Evolutionary conservation across 805 yeast species (phyloP), one percentile per base, ranked within the genome.

Genomic region (Saccharomycopsis fermentans): DNA sequence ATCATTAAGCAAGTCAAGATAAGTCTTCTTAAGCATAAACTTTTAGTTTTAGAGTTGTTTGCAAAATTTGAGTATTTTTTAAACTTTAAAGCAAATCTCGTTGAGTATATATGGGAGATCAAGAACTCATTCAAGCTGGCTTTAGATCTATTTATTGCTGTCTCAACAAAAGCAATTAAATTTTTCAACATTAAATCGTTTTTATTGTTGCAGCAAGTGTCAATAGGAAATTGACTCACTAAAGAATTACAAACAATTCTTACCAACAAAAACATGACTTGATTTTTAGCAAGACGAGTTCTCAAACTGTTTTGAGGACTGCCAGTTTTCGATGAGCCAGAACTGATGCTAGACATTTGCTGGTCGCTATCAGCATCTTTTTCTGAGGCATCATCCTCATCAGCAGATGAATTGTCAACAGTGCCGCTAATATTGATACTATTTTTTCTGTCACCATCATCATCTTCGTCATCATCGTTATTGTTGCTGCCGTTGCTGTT

Each of bases 181-280:
- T 61, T 61, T 40, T 58, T 59, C 35, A 61, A 43, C 52, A 61
- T 61, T 39, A 59, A 52, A 17, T 59, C 57, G 51, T 61, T 61
- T 43, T 52, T 48, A 48, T 59, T 55, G 39, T 61, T 61, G 47
- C 63, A 61, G 36, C 63, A 61, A 39, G 59, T 59, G 39, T 61
- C 63, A 29, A 61, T 54, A 9, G 63, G 63, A 29, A 61, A 61
- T 34, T 61, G 59, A 35, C 55, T 59, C 26, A 61, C 55, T 24
- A 61, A 48, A n/a, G 55, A 47, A 35, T 61, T 61, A 21, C 60
- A 53, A 35, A 59, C 54, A 27, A 61, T 57, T 39, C 63, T 16
- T 6, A 61, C 54, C 48, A 61, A 51, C 34, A 54, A 34, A 26
- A 53, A 40, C 57, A 56, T 61, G n/a, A 59, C 40, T 39, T 52